Conservation (phyloP, 2,329 filamentous ascomycete genomes). For the Colletotrichum neosansevieriae region DNA sequence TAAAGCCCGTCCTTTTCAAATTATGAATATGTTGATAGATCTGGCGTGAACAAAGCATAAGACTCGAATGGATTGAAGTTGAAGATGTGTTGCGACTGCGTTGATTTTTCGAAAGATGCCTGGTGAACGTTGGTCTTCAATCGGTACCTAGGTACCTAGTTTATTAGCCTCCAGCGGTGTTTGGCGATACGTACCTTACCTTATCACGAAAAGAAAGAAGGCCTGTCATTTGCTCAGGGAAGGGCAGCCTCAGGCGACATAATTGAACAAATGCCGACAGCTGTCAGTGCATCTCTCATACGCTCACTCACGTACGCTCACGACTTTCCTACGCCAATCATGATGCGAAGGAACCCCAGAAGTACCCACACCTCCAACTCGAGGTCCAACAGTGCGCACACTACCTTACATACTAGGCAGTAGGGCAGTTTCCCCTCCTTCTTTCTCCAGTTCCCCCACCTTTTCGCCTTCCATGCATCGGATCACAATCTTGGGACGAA, state of each 20-base stretch:
- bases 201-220: not conserved
- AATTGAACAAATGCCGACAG: too few species aligned
- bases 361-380: slow-evolving; percentile 10
- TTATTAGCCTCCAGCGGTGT: not conserved
- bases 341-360: slow-evolving; percentile 8
- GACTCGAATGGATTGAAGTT: not conserved
- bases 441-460: slow-evolving; percentile 1
- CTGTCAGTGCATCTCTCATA: not conserved
- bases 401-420: too few species aligned
- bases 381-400: not conserved
- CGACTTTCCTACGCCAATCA: slow-evolving; percentile 18
- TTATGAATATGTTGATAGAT: not conserved
- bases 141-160: too few species aligned
- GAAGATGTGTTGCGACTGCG: not conserved
- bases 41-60: not conserved
- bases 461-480: not conserved
- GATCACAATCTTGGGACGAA: slow-evolving; percentile 21
- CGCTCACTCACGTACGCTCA: not conserved
- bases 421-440: slow-evolving; percentile 8
- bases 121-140: not conserved
- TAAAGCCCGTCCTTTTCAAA: too few species aligned
- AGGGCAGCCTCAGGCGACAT: not conserved
- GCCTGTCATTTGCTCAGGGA: not conserved
- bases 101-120: not conserved
- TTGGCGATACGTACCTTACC: slow-evolving; percentile 14